These are phyloP conservation scores for Tilletiopsis washingtonensis DNA, from an alignment of 1,284 basidiomycete species.

Conservation along the genomic window DNA sequence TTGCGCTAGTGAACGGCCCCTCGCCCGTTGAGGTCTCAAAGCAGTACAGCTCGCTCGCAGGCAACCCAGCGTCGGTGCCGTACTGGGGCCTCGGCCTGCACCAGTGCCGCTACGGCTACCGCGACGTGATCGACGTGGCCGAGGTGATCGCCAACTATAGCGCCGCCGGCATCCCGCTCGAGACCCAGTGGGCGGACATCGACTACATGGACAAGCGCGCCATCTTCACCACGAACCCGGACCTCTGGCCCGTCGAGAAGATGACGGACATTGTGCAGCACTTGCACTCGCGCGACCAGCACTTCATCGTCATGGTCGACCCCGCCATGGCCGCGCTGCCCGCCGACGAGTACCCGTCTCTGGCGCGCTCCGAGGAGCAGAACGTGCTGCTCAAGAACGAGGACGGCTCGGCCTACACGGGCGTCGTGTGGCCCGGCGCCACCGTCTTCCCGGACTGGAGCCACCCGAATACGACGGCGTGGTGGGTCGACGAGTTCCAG, in stretches of 20 bases:
- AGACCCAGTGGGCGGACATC: constrained; percentile 21
- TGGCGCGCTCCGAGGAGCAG: constrained; percentile 50
- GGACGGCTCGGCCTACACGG: constrained; percentile 30
- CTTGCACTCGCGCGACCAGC: constrained; percentile 58
- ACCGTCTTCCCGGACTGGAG: constrained; percentile 58
- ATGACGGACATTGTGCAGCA: constrained; percentile 61
- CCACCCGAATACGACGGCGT: constrained; percentile 54
- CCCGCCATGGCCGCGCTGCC: constrained; percentile 63
- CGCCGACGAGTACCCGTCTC: constrained; percentile 55
- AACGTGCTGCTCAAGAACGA: too few relatives aligned
- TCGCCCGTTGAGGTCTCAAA: constrained; percentile 59
- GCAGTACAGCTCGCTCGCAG: constrained; percentile 60
- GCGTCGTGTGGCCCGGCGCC: constrained; percentile 29
- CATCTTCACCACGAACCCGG: constrained; percentile 62
- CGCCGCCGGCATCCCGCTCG: constrained; percentile 21
- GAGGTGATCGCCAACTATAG: constrained; percentile 38
- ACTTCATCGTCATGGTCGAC: constrained; percentile 61
- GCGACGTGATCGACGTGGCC: constrained; percentile 34
- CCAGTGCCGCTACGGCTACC: constrained; percentile 55
- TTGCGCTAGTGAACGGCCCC: too few relatives aligned
- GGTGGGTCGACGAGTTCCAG: constrained; percentile 60
- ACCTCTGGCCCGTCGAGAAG: constrained; percentile 59
- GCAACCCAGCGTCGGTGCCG: constrained; percentile 61
- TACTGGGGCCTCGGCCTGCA: constrained; percentile 66
- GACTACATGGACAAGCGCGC: constrained; percentile 66